Conservation (phyloP, 2,329 filamentous ascomycete genomes). For the Pestalotiopsis sp. region DNA sequence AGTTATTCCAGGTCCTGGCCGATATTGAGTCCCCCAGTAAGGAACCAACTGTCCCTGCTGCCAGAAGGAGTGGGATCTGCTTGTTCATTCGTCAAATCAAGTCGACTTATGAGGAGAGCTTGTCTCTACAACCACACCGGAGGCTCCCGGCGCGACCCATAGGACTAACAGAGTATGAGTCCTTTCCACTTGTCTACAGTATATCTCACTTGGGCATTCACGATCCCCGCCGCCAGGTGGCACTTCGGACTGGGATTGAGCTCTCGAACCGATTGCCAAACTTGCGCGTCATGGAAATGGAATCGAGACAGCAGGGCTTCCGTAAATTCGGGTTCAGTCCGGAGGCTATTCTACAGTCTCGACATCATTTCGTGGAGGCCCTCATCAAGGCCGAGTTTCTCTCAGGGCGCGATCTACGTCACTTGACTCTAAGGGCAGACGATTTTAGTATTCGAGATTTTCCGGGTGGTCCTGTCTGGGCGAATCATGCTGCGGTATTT, state of each 20-base stretch:
- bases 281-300: background rate
- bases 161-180: background rate
- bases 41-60: background rate
- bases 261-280: background rate
- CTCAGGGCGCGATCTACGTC: background rate
- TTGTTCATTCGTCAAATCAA: background rate
- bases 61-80: background rate
- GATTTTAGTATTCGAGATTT: background rate
- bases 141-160: background rate
- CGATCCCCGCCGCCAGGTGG: background rate
- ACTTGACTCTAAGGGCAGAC: background rate
- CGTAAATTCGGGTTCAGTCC: background rate
- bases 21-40: background rate
- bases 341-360: background rate
- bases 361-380: background rate
- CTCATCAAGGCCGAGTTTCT: background rate
- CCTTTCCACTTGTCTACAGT: background rate
- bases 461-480: background rate
- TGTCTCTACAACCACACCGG: background rate
- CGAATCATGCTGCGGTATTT: background rate
- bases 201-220: background rate
- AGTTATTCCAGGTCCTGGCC: background rate
- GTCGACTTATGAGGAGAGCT: background rate
- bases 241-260: background rate
- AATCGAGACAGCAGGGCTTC: background rate